Percentiles rank a stretch among this genome's conserved stretches.
phyloP scores from a whole-genome alignment of 345 rosid genomes.

The Camelina neglecta region DNA sequence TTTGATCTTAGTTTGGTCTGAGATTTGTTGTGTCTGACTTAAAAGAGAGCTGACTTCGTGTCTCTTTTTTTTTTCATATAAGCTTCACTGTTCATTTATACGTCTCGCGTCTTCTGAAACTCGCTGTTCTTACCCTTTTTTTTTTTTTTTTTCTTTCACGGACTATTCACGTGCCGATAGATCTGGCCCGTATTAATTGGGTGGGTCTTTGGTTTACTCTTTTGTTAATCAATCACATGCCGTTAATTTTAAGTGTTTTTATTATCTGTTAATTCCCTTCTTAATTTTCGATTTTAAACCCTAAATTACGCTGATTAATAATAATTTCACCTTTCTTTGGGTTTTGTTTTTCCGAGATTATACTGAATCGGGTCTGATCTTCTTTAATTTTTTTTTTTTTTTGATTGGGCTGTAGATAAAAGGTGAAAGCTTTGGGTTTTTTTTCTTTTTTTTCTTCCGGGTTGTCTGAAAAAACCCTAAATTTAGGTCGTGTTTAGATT shows the following conservation, averaged over 20 bases:
- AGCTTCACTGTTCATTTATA: slow-evolving; percentile 55
- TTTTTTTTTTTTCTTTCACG: slow-evolving; percentile 38
- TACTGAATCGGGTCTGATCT: slow-evolving; percentile 40
- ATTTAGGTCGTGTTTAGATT: slow-evolving; percentile 27
- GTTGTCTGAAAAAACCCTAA: slow-evolving; percentile 61
- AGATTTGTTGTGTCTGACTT: slow-evolving; percentile 44
- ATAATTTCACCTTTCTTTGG: slow-evolving; percentile 30
- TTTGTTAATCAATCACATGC: slow-evolving; percentile 35
- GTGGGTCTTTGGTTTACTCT: slow-evolving; percentile 43
- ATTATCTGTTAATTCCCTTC: slow-evolving; percentile 48
- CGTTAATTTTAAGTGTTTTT: slow-evolving; percentile 35
- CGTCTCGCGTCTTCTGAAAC: slow-evolving; percentile 49
- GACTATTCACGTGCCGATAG: slow-evolving; percentile 48
- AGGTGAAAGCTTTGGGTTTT: slow-evolving; percentile 7
- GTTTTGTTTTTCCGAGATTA: slow-evolving; percentile 28
- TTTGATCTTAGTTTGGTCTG: slow-evolving; percentile 15
- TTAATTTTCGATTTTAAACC: slow-evolving; percentile 50
- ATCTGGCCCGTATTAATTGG: slow-evolving; percentile 48
- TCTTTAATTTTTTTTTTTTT: not conserved
- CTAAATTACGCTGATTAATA: slow-evolving; percentile 45
- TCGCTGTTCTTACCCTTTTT: slow-evolving; percentile 33
- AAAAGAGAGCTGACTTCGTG: slow-evolving; percentile 38
- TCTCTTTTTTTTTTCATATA: not conserved
- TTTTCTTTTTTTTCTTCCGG: slow-evolving; percentile 17
- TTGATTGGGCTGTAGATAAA: slow-evolving; percentile 27